Evolutionary conservation across 306 rosid genomes (phyloP), one percentile per base, ranked within the genome.

Genomic region (Glycine soja): DNA sequence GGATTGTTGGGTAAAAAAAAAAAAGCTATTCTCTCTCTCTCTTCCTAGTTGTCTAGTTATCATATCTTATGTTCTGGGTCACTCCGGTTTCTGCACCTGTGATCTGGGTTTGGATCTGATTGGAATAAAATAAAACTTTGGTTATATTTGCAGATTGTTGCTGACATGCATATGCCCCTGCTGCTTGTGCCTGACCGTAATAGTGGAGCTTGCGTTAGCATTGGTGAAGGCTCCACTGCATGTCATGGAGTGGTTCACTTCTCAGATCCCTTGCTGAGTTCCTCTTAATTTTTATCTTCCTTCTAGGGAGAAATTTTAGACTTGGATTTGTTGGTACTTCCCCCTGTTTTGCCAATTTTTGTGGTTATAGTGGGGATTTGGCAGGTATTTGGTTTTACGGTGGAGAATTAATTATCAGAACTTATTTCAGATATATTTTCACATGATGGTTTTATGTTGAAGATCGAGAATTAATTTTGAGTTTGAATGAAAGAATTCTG

Each of bases 1-100:
- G 95, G 95, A 92, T 92, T 65, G 90, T 94, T 65, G 97, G 97
- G 95, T 92, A n/a, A n/a, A n/a, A n/a, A n/a, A n/a, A 87, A 32
- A 94, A 5, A 40, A 0, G n/a, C n/a, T n/a, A n/a, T n/a, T n/a
- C n/a, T 38, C 42, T 70, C 66, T 79, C 3, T 56, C 3, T 3
- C 34, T 16, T 18, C 63, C 4, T 5, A 14, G 57, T 51, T 51
- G 57, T 51, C 57, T 51, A 2, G 36, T 34, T 34, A 3, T 6
- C 2, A 9, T 6, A 52, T n/a, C 30, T 5, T 24, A 10, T 59
- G 66, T 24, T 61, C 3, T 61, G 72, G 68, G 75, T 42, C 36
- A 8, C 56, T 50, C 53, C 10, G 68, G 59, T 52, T 51, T 78
- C 2, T 8, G 4, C 5, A 3, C 19, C 72, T 57, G 8, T 66